A percentile compares a stretch with the other conserved stretches of the same genome.
Conservation (phyloP, 805 yeast genomes). For the Yarrowia bubula region DNA sequence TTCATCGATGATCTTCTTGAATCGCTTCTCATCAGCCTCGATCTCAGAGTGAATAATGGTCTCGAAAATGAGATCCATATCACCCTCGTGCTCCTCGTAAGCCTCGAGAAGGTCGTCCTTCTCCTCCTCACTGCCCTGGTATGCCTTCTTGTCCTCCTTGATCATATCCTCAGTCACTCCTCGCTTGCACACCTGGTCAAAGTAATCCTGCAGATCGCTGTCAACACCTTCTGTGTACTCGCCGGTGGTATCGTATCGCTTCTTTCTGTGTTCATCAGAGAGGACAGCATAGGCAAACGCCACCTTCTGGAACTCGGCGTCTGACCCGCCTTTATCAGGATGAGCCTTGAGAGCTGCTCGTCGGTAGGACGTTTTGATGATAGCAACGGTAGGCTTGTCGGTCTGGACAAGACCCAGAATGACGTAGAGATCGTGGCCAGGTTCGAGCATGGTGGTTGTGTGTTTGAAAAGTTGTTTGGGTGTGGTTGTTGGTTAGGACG, state of each 20-base stretch:
- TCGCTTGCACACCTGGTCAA: constrained; percentile 39
- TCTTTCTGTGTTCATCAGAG: constrained; percentile 55
- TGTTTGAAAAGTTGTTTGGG: neutral
- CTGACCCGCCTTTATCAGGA: constrained; percentile 62
- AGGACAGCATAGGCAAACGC: constrained; percentile 74
- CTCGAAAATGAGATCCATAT: constrained; percentile 68
- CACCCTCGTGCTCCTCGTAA: constrained; percentile 62
- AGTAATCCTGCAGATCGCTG: constrained; percentile 41
- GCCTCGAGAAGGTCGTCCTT: constrained; percentile 57
- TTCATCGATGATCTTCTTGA: constrained; percentile 51
- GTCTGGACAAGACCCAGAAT: constrained; percentile 45
- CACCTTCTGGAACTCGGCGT: constrained; percentile 56
- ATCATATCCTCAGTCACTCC: constrained; percentile 47
- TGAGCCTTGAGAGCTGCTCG: constrained; percentile 61
- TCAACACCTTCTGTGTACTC: constrained; percentile 47
- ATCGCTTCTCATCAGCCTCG: constrained; percentile 59
- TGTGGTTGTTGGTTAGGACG: neutral
- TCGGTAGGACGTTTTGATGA: constrained; percentile 66
- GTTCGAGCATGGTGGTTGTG: neutral
- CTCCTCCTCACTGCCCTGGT: constrained; percentile 50
- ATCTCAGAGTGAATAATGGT: constrained; percentile 74
- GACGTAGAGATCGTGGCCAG: constrained; percentile 53
- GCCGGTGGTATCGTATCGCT: constrained; percentile 66
- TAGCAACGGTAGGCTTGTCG: constrained; percentile 46
- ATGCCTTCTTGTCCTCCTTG: constrained; percentile 62